These are phyloP conservation scores for Scedosporium aurantiacum DNA, from an alignment of 2,329 filamentous ascomycete genomes.

Conservation along the genomic window DNA sequence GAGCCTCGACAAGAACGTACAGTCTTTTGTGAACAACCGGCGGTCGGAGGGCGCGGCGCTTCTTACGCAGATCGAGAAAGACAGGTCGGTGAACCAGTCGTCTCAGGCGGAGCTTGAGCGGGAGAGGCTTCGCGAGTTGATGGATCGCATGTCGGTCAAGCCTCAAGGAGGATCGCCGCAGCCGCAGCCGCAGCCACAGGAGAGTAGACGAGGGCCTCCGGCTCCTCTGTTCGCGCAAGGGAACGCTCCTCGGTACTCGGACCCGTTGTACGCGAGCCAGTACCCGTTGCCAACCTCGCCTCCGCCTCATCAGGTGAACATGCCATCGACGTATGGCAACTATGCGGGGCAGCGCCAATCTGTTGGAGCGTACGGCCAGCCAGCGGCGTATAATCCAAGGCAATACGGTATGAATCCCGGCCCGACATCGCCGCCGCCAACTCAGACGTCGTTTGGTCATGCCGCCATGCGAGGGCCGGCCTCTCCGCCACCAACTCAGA, in stretches of 20 bases:
- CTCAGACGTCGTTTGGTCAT: conserved; percentile 40
- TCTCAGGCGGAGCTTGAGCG: conserved; percentile 69
- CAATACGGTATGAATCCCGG: conserved; percentile 47
- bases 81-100: conserved; percentile 50
- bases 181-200: conserved; percentile 14
- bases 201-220: conserved; percentile 22
- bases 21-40: conserved; percentile 91
- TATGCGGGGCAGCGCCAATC: conserved; percentile 20
- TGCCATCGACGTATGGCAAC: conserved; percentile 19
- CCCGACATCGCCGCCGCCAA: conserved; percentile 52
- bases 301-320: conserved; percentile 34
- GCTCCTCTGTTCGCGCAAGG: conserved; percentile 40
- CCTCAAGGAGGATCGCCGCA: conserved; percentile 23
- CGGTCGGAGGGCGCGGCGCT: conserved; percentile 84
- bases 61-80: conserved; percentile 75
- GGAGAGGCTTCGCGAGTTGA: conserved; percentile 73
- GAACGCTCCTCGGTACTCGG: conserved; percentile 37
- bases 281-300: conserved; percentile 49
- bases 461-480: conserved; percentile 28
- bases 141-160: conserved; percentile 95
- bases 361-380: conserved; percentile 32
- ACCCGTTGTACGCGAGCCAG: conserved; percentile 43
- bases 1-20: conserved; percentile 88
- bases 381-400: conserved; percentile 44
- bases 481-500: conserved; percentile 50